A percentile compares a stretch with the other conserved stretches of the same genome.
Conservation (phyloP, 2,329 filamentous ascomycete genomes). For the Lasiodiplodia theobromae region DNA sequence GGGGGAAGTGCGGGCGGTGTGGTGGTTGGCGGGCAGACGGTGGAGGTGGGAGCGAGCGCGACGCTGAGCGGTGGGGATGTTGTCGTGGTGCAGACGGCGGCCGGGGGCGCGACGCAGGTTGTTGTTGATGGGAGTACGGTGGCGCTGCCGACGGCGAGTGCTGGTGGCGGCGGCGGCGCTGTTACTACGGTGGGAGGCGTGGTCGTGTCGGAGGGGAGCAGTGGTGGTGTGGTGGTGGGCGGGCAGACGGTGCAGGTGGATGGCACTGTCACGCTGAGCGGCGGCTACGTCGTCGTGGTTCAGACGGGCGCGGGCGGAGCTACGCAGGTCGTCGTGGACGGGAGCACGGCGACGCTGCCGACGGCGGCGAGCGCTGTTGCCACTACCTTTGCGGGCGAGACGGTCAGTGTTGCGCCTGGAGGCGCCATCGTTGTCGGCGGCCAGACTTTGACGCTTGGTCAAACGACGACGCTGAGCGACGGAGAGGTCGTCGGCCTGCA, state of each 20-base stretch:
- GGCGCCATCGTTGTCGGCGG: neutral
- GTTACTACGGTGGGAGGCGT: neutral
- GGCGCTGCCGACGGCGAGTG: neutral
- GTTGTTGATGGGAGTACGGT: conserved; percentile 6
- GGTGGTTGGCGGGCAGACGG: neutral
- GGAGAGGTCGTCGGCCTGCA: neutral
- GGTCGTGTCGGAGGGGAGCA: neutral
- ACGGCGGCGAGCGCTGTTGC: neutral
- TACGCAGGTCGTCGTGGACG: neutral
- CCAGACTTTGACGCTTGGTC: conserved; percentile 8
- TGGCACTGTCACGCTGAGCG: conserved; percentile 37
- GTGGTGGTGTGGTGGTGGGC: neutral
- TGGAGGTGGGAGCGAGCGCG: neutral
- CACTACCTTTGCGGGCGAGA: neutral
- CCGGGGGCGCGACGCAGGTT: conserved; percentile 5
- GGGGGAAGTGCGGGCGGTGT: neutral
- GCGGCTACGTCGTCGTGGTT: conserved; percentile 36
- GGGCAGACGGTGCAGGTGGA: conserved; percentile 36
- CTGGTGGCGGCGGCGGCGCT: neutral
- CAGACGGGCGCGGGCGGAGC: neutral
- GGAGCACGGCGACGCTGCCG: neutral
- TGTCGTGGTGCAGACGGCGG: neutral
- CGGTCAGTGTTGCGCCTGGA: neutral
- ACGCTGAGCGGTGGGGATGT: neutral
- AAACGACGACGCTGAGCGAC: neutral